Percentiles rank a stretch among this genome's conserved stretches.
These are phyloP conservation scores for Xylariaceae sp. DNA, from an alignment of 2,329 filamentous ascomycete species.

Conservation along the genomic window DNA sequence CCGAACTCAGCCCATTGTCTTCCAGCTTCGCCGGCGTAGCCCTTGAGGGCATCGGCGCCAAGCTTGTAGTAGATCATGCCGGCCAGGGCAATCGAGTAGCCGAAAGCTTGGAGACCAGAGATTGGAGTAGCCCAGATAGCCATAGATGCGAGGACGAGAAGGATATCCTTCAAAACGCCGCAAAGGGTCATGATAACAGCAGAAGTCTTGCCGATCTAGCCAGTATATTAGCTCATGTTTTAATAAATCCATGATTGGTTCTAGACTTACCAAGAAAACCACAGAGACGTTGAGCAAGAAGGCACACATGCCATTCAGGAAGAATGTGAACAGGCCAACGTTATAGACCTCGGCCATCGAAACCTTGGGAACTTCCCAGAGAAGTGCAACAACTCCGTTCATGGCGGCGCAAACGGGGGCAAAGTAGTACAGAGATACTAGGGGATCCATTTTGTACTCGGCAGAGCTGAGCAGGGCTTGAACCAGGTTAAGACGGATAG, in stretches of 20 bases:
- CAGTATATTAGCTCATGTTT: background rate
- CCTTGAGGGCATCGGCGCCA: conserved; percentile 76
- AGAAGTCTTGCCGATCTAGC: conserved; percentile 80
- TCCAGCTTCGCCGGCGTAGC: conserved; percentile 66
- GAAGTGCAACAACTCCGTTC: conserved; percentile 69
- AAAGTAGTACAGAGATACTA: conserved; percentile 88
- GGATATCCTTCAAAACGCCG: conserved; percentile 83
- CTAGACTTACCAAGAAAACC: conserved; percentile 69
- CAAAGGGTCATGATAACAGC: conserved; percentile 82
- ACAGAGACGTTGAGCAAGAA: conserved; percentile 83
- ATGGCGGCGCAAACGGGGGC: conserved; percentile 79
- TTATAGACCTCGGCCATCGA: conserved; percentile 66
- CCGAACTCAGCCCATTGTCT: conserved; percentile 87
- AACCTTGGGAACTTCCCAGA: conserved; percentile 69
- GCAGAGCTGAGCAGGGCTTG: conserved; percentile 75
- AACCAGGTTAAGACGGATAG: conserved; percentile 78
- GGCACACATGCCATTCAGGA: conserved; percentile 72
- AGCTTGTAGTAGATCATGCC: conserved; percentile 87
- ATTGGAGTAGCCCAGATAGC: conserved; percentile 76
- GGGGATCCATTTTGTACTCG: conserved; percentile 88
- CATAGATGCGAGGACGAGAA: conserved; percentile 76
- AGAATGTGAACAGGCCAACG: conserved; percentile 68
- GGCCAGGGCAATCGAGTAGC: conserved; percentile 73
- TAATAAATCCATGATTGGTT: background rate
- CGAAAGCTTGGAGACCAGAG: conserved; percentile 72